phyloP scores from a whole-genome alignment of 768 basidiomycete species.

The Pulveroboletus sp. region DNA sequence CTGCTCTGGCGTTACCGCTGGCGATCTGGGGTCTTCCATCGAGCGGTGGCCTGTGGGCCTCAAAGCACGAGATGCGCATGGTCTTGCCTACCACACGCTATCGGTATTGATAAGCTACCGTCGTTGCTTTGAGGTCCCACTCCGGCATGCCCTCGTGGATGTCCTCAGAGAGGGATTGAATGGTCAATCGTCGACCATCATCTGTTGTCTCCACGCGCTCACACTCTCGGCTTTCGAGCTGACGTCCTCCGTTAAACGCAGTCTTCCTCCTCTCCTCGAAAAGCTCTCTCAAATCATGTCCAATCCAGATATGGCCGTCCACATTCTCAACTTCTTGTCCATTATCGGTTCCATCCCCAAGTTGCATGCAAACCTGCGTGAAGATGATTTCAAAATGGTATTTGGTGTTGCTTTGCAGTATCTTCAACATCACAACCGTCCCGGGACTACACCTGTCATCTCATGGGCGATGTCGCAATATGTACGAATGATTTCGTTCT shows the following conservation, averaged over 20 bases:
- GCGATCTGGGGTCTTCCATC: constrained; percentile 50
- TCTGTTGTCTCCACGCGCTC: constrained; percentile 85
- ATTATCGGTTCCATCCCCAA: constrained; percentile 77
- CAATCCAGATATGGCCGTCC: constrained; percentile 88
- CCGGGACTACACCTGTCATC: constrained; percentile 50
- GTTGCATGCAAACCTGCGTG: constrained; percentile 87
- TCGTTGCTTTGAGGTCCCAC: constrained; percentile 64
- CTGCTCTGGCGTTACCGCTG: constrained; percentile 59
- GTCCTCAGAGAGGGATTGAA: constrained; percentile 66
- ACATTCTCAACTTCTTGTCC: constrained; percentile 88
- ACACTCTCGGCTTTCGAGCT: constrained; percentile 86
- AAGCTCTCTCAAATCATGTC: constrained; percentile 94
- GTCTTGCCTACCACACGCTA: constrained; percentile 81
- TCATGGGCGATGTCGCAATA: constrained; percentile 90
- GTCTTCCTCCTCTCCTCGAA: constrained; percentile 73
- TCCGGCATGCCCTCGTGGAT: constrained; percentile 66
- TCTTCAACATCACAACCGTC: constrained; percentile 82
- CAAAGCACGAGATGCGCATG: constrained; percentile 79
- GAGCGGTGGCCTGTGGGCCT: constrained; percentile 57
- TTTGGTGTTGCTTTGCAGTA: constrained; percentile 94
- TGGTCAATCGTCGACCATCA: constrained; percentile 71
- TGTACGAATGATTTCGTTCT: constrained; percentile 84
- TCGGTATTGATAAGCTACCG: constrained; percentile 87
- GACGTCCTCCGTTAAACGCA: constrained; percentile 73
- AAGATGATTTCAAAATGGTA: constrained; percentile 86